Evolutionary conservation across 2,329 filamentous ascomycete species (phyloP), one percentile per base, ranked within the genome.

Genomic region (Falciphora oryzae): DNA sequence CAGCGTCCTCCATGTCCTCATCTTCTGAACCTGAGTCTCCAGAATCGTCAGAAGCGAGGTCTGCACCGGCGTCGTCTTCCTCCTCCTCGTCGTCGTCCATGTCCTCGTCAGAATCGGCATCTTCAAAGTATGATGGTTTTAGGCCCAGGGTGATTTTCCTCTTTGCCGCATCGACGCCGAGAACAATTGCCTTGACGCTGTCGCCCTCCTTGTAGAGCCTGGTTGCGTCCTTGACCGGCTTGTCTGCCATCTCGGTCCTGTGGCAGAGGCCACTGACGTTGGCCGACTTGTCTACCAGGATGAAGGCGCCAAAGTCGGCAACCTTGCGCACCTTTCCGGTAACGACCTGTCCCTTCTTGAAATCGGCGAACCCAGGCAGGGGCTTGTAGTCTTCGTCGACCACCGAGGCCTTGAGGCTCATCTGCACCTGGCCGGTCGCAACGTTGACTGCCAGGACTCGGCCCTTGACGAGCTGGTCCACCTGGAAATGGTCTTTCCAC

Each of bases 241-340:
- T 88, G 69, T 97, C 92, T 0, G 95, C 93, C 84, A 99, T 93
- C 74, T 99, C 89, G 68, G 88, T 94, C 67, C 91, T 87, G 75
- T 99, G 95, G 75, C 94, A 98, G 13, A 99, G 83, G 67, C 95
- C 95, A 70, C 94, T 96, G 67, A 99, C 87, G 70, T 96, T 96
- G 64, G 86, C 83, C 5, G 93, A 96, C 66, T 90, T 88, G 75
- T 97, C 92, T 27, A 99, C 81, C 58, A 96, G 86, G 70, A 99
- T 90, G 75, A 99, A 99, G 6, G 94, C 94, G 68, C 95, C 95
- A 74, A 93, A 99, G 38, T 97, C 91, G 72, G 96, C 92, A 2
- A 98, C 93, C 76, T 96, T 97, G 71, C 93, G 89, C 65, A 99
- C 87, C 73, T 92, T 96, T 61, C 93, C 95, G 16, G 91, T 96